Base-by-base conservation (phyloP, 176 grass and related monocot genomes). In the Eragrostis nindensis region DNA sequence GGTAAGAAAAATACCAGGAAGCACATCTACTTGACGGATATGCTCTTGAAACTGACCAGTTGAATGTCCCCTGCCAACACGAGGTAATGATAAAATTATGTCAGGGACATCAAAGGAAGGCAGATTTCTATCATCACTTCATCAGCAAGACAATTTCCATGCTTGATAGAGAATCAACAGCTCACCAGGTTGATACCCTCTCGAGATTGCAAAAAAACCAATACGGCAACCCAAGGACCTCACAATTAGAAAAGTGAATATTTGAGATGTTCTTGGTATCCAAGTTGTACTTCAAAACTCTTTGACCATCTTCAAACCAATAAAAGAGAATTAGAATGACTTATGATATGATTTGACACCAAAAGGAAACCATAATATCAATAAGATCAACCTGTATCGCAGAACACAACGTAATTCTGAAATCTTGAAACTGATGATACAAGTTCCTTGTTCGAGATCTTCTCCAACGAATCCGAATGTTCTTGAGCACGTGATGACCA, bases 341-440 rank as follows among this genome's bases (percentile, higher is more conserved):
- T 57, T 54, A 56, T 30, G n/a, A 66, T 80, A 69, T 30, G 11
- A 74, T 76, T 27, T 41, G 4, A 78, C 22, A 67, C 27, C 8
- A 60, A 53, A 79, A 19, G 0, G 42, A 77, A 76, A 18, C 40
- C 19, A 25, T 42, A 54, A 78, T 82, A 36, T 70, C 13, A 73
- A 83, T 73, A 40, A 82, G 18, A 86, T 83, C 27, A 87, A 98
- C 95, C 92, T 91, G 92, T 85, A 81, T 95, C 81, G 43, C 87
- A 80, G 42, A 94, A 89, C 53, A 98, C 38, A 62, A 86, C 82
- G 78, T 68, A 72, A 30, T 94, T 87, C 30, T 81, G 60, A 83
- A 93, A 87, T 53, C 75, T 98, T 91, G 92, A 85, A 43, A 98
- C 42, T 42, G 92, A 98, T 3, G 95, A 94, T 74, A 93, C 22